Base-by-base conservation (phyloP, 176 grass and related monocot species). In the Sorghum bicolor region DNA sequence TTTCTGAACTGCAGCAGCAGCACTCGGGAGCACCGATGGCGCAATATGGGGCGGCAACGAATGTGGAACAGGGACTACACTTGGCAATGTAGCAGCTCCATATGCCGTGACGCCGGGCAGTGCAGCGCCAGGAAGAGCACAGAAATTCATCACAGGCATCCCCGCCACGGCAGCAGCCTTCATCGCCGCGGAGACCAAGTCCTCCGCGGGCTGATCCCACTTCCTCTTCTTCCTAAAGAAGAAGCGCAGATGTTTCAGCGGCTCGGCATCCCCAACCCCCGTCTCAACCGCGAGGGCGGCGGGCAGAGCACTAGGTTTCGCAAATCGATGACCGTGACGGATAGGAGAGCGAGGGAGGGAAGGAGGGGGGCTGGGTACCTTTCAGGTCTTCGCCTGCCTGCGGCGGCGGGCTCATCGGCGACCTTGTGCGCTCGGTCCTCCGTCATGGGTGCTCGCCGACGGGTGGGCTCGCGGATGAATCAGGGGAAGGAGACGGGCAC, bases 201-300 rank as follows among this genome's bases (percentile, higher is more conserved):
- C 67, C 82, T 94, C 93, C 57, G 93, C 96, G 74, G 93, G 96
- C 73, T 98, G 93, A 84, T 98, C 96, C 96, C 96, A 98, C 80
- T 94, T 98, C 82, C 96, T 85, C 77, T 93, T 98, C 89, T 92
- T 98, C 93, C 96, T 95, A 63, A 7, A 10, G 75, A 62, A 75
- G 44, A 78, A 37, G 10, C 66, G 63, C 72, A 44, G 34, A 30
- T 22, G 87, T 80, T 74, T 88, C 87, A 80, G 74, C 4, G 26
- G 5, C 20, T 61, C 74, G n/a, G 81, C 7, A 31, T 55, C 25
- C 48, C 68, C 34, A 58, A 19, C 13, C 60, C 44, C 68, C 37
- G 44, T 29, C 22, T 81, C 79, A 17, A 16, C 74, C 30, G 31
- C 50, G 3, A 13, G 50, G 7, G 50, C 50, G 19, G 50, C 10